These are phyloP conservation scores for Meyerozyma carpophila DNA, from an alignment of 1,139 yeast genomes.

Conservation along the genomic window DNA sequence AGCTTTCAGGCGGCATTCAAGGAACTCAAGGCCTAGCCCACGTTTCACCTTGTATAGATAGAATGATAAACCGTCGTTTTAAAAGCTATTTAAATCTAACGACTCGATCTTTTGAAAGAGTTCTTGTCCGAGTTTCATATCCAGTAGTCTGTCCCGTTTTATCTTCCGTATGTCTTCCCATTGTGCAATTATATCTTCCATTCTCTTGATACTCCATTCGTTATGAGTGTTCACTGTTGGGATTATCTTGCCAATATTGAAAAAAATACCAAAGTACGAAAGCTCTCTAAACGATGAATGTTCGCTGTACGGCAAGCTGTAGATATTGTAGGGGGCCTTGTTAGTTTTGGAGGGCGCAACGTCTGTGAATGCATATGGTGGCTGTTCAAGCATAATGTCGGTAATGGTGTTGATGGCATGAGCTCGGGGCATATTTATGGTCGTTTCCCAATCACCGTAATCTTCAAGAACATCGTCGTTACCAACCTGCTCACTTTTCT, in stretches of 20 bases:
- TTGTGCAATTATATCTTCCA: conserved; percentile 41
- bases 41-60: background rate
- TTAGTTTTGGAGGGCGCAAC: conserved; percentile 30
- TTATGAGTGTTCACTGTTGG: conserved; percentile 73
- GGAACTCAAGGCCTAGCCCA: background rate
- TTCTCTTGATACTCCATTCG: conserved; percentile 26
- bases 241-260: conserved; percentile 50
- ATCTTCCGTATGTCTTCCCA: conserved; percentile 28
- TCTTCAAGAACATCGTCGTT: conserved; percentile 6
- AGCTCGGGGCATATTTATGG: conserved; percentile 5
- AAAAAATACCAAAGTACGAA: conserved; percentile 51
- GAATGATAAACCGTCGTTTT: background rate
- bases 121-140: background rate
- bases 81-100: background rate
- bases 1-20: background rate
- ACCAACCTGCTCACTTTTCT: conserved; percentile 3
- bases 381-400: conserved; percentile 15
- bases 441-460: conserved; percentile 1
- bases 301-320: conserved; percentile 82
- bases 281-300: conserved; percentile 87
- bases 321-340: conserved; percentile 36
- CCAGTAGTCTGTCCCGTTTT: background rate
- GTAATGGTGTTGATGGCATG: conserved; percentile 4
- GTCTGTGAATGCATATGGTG: conserved; percentile 23
- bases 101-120: background rate